A percentile compares a stretch with the other conserved stretches of the same genome.
Evolutionary conservation across 176 grass and related monocot genomes (phyloP).

Genomic region (Avena insularis): DNA sequence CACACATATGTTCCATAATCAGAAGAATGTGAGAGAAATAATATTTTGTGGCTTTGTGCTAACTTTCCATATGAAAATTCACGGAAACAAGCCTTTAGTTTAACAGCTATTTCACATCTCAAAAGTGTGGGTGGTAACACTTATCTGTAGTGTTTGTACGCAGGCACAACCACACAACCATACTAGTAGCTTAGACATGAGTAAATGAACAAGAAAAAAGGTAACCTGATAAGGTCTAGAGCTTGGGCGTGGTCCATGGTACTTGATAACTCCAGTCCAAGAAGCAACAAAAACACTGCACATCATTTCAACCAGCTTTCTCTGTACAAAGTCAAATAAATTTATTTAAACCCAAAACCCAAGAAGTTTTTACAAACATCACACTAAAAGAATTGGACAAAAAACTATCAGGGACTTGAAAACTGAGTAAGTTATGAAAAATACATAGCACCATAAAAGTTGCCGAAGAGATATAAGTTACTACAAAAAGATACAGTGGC

Average conservation of each 20-base stretch:
- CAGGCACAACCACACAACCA: slow-evolving; percentile 17
- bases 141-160: not conserved
- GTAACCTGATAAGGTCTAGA: slow-evolving; percentile 85
- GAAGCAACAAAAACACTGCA: slow-evolving; percentile 96
- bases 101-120: not conserved
- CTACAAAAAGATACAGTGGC: not conserved
- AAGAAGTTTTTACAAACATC: slow-evolving; percentile 32
- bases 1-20: not conserved
- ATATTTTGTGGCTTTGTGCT: slow-evolving; percentile 1
- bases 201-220: slow-evolving; percentile 27
- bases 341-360: slow-evolving; percentile 23
- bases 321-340: slow-evolving; percentile 54
- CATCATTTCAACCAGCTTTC: slow-evolving; percentile 98
- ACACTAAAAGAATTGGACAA: not conserved
- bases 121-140: not conserved
- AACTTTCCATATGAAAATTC: not conserved
- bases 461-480: not conserved
- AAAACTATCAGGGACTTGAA: not conserved
- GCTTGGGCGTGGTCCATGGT: slow-evolving; percentile 96
- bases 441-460: not conserved
- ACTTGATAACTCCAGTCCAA: slow-evolving; percentile 96
- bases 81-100: not conserved
- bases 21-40: not conserved
- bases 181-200: slow-evolving; percentile 9
- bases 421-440: slow-evolving; percentile 13